Evolutionary conservation across 306 rosid species (phyloP), one percentile per base, ranked within the genome.

Genomic region (Biancaea sappan): DNA sequence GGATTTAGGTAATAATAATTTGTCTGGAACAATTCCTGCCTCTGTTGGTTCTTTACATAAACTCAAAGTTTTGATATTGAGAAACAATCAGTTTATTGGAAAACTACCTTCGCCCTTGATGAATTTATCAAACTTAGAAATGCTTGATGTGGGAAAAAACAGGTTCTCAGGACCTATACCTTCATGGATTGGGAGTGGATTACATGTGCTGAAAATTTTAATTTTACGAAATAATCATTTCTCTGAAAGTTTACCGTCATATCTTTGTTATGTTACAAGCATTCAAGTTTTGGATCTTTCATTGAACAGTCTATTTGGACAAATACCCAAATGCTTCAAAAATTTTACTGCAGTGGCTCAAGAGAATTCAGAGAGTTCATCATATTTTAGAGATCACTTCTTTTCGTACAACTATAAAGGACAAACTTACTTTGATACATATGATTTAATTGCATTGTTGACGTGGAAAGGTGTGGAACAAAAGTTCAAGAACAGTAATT

Each of bases 391-490:
- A n/a, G n/a, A 35, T 35, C 6, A 1, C 4, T 35, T 1, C 1
- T 35, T 35, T 35, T 1, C 4, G 6, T 35, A 35, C 6, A 8
- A 31, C 2, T 2, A 4, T 2, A 31, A 31, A 4, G 34, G 1
- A 4, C 0, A 0, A n/a, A n/a, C n/a, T n/a, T n/a, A n/a, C n/a
- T n/a, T n/a, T n/a, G n/a, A n/a, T n/a, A n/a, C n/a, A n/a, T 16
- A 16, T 16, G 13, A 37, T 14, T n/a, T 63, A 8, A 31, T 2
- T 13, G 26, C 26, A 57, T 3, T 19, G 1, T 12, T 73, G 21
- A 73, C 11, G 24, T 73, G 79, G 79, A 79, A 79, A 73, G 83
- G 79, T 47, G 41, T 11, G 0, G 19, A 35, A 1, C n/a, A 0
- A 18, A 1, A 0, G 7, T 66, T 73, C 56, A 0, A 0, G 7